Evolutionary conservation across 1,139 yeast genomes (phyloP).

Genomic region (Chernovozyma sophiae-reginae): DNA sequence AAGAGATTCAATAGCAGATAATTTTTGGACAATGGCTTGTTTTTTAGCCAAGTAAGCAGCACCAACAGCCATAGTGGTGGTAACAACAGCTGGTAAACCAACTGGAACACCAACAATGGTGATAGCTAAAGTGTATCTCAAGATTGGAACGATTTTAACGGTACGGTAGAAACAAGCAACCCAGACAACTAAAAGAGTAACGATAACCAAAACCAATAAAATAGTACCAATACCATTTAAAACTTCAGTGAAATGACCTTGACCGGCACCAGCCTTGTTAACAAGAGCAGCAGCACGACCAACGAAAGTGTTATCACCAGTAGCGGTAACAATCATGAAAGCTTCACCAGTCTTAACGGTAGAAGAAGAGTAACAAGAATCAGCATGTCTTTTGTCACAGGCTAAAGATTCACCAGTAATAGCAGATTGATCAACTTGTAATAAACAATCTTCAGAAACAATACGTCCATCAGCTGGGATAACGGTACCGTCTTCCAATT

Average conservation of each 20-base stretch:
- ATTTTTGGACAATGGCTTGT: constrained; percentile 97
- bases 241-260: constrained; percentile 97
- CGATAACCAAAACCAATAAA: constrained; percentile 82
- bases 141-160: constrained; percentile 79
- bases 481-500: constrained; percentile 91
- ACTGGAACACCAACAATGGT: constrained; percentile 99
- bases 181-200: constrained; percentile 89
- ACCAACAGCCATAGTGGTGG: constrained; percentile 99
- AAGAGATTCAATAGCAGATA: constrained; percentile 96
- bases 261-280: constrained; percentile 90
- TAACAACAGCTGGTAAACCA: constrained; percentile 99
- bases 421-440: constrained; percentile 97
- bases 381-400: constrained; percentile 89
- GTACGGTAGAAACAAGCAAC: constrained; percentile 94
- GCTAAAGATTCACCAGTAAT: constrained; percentile 98
- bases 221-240: constrained; percentile 97
- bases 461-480: constrained; percentile 96
- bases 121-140: constrained; percentile 92
- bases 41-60: constrained; percentile 99
- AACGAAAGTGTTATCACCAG: constrained; percentile 89
- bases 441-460: constrained; percentile 81
- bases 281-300: constrained; percentile 98
- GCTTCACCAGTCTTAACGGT: constrained; percentile 97
- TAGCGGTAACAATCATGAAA: constrained; percentile 91
- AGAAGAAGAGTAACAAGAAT: constrained; percentile 86